Evolutionary conservation across 116 monocot species (phyloP), one percentile per base, ranked within the genome.

Genomic region (Posidonia oceanica): DNA sequence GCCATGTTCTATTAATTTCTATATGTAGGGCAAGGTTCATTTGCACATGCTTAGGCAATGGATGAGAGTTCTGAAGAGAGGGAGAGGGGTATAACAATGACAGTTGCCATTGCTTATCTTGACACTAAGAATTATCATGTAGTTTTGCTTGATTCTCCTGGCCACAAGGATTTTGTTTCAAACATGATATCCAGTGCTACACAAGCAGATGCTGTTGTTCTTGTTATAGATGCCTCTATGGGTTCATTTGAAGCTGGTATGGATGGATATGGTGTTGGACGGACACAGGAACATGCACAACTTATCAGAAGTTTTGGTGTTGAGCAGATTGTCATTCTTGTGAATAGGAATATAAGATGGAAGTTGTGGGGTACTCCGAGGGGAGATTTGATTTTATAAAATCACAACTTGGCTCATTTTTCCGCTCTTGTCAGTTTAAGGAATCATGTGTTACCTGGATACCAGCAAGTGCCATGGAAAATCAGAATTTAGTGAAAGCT

Each of bases 311-410:
- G 96, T 69, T 96, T 96, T 84, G 96, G 96, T 69, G 83, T 96
- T 36, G 96, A 96, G 58, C 85, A 87, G 61, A 67, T 96, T 69
- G 79, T 96, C 42, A 72, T 96, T 40, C 85, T 85, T 69, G 79
- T 96, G 41, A 96, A n/a, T n/a, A n/a, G n/a, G n/a, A n/a, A n/a
- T n/a, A 96, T 77, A 96, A 96, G 77, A 86, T 96, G 88, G 96
- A 96, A 68, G 15, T 51, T 18, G 91, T 96, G 51, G 78, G 82
- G 14, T 96, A 80, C 72, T 84, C 96, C 2, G 81, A 85, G 66
- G 91, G 89, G 63, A 77, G 89, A 53, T 96, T 89, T 80, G 82
- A 91, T 55, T 80, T 53, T 7, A 82, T 96, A 69, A 91, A 87
- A 75, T 44, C 66, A 39, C 83, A 89, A 71, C 78, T 96, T 36